Evolutionary conservation across 176 grass and related monocot genomes (phyloP), one percentile per base, ranked within the genome.

Genomic region (Juncus inflexus): DNA sequence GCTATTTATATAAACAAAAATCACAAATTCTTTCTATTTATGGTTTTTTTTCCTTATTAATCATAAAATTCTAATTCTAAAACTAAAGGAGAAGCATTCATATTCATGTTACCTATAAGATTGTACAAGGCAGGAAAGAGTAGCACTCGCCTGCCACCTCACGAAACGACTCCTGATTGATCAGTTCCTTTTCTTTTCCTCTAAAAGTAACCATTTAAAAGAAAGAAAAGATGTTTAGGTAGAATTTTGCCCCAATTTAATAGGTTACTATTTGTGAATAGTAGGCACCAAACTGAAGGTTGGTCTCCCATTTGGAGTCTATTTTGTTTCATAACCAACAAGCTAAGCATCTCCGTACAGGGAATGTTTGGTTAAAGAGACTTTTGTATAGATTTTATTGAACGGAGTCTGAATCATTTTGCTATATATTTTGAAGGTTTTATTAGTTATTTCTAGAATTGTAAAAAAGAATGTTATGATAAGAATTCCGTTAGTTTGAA

Each of bases 111-210:
- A 5, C 52, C 40, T 58, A 58, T 5, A 47, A 59, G 68, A 59
- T 58, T 60, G 37, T 42, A 60, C 54, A 42, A 71, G 68, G 14
- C 50, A 71, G 68, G 55, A 16, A 71, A 11, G 38, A 58, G 68
- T 71, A 41, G 68, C 68, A 71, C 42, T 71, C 68, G 9, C 36
- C 19, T 71, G 58, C 68, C 68, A 71, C 55, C 55, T 71, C 6
- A 11, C 68, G 42, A 59, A 71, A 43, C 5, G 56, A 55, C 4
- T 55, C 57, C 57, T 41, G 3, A n/a, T 35, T 42, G 37, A 42
- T 60, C 15, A 0, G 3, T 12, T 6, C 6, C 19, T 5, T 47
- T 59, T 58, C 54, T 38, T 71, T 45, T 60, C 28, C 28, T 71
- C 58, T 47, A 3, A 37, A 13, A 15, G 4, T 15, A 55, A 9